These are phyloP conservation scores for Magnolia officinalis DNA, from an alignment of 164 flowering plant genomes.

Conservation along the genomic window DNA sequence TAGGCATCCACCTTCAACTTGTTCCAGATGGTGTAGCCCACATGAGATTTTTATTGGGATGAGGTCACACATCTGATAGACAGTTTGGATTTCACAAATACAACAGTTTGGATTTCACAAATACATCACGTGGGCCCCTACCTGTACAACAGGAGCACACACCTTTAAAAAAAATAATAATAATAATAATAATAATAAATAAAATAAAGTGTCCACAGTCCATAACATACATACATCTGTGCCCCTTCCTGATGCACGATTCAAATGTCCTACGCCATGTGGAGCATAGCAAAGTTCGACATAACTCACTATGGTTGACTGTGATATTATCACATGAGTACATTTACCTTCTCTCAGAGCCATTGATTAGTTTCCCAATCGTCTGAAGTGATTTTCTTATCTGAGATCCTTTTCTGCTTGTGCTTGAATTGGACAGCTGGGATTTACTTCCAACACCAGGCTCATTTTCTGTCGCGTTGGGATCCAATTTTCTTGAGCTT, in stretches of 20 bases:
- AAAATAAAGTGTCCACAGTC: no score
- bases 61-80: no score
- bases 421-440: conserved; percentile 25
- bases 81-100: no score
- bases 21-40: no score
- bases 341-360: conserved; percentile 71
- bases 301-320: not conserved
- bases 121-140: no score
- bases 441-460: conserved; percentile 23
- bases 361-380: conserved; percentile 77
- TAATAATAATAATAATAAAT: no score
- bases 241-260: not conserved
- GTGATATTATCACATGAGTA: not conserved
- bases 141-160: no score
- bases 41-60: no score
- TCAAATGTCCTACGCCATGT: not conserved
- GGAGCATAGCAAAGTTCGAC: not conserved
- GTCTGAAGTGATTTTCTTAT: conserved; percentile 69
- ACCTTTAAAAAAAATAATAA: no score
- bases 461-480: conserved; percentile 26
- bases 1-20: no score
- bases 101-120: no score
- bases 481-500: conserved; percentile 23
- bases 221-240: not conserved
- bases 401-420: conserved; percentile 60